Conservation (phyloP, 2,329 filamentous ascomycete species). For the Lachnellula arida region DNA sequence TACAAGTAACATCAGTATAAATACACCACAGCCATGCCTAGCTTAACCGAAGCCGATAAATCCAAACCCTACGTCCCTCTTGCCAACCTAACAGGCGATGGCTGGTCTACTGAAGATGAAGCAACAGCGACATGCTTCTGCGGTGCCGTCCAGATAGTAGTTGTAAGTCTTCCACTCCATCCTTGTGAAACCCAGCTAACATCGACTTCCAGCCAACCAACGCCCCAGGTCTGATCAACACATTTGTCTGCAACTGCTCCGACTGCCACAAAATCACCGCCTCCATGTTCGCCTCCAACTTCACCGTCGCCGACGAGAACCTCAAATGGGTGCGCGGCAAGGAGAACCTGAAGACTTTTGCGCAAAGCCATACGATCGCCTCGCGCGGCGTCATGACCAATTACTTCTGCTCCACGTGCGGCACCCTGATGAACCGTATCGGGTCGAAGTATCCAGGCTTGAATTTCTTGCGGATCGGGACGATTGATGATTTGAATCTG, state of each 20-base stretch:
- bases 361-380: conserved; percentile 43
- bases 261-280: conserved; percentile 61
- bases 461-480: conserved; percentile 52
- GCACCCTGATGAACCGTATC: conserved; percentile 55
- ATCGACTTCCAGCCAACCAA: conserved; percentile 37
- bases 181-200: background rate
- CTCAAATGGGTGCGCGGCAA: conserved; percentile 47
- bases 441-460: conserved; percentile 40
- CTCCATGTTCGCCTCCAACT: conserved; percentile 58
- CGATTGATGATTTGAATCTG: conserved; percentile 56
- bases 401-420: conserved; percentile 55
- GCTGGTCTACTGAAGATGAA: conserved; percentile 41
- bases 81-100: conserved; percentile 36
- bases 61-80: conserved; percentile 37
- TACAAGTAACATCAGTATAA: no score
- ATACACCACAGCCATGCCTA: no score
- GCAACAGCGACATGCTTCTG: conserved; percentile 57
- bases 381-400: conserved; percentile 51
- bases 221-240: conserved; percentile 41
- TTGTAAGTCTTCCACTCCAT: conserved; percentile 37
- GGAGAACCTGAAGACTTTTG: conserved; percentile 44
- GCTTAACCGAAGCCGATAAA: conserved; percentile 12
- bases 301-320: conserved; percentile 42
- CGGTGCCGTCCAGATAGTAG: conserved; percentile 48
- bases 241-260: conserved; percentile 55